Base-by-base conservation (phyloP, 768 basidiomycete species). In the Crepidotus variabilis region DNA sequence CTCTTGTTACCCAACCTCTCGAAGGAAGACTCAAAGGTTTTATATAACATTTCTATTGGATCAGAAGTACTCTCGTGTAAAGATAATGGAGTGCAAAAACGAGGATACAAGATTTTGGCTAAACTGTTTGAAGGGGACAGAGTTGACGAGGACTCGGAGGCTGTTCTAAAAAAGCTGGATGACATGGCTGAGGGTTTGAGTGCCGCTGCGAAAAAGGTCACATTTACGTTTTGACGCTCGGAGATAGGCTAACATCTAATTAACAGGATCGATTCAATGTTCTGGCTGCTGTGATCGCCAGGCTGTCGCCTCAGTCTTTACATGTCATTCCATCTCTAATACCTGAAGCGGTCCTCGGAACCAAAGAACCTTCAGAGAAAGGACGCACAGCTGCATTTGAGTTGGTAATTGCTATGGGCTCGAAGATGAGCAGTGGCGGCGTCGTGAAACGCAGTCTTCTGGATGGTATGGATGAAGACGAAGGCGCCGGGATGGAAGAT, bases 11-110 rank as follows among this genome's bases (percentile, higher is more conserved):
- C 94, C 2, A 79, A 83, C 65, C 77, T 98, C 13, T 83, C 88
- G 1, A 54, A 70, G 0, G 62, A 76, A 4, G 88, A 94, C 54
- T 80, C 85, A 4, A 71, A 74, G 4, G 75, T 79, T 0, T 76
- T 97, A 14, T 88, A 92, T 69, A 75, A 82, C 22, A 72, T 87
- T n/a, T 89, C 82, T 55, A 74, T 92, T n/a, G 77, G 81, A 0
- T 67, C 78, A 1, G 81, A 84, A 28, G 81, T 97, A 21, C 76
- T 98, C 5, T 81, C 82, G 52, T 85, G 84, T 63, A 82, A 76
- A 62, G 94, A 98, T 64, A 90, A 90, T 51, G 92, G 86, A 2
- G 86, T 96, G 5, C 96, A 98, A 74, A 99, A 99, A 73, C 91
- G 95, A 62, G 91, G 87, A 8, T 98, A 98, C 74, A 90, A 96